These are phyloP conservation scores for Aspergillus viridinutans DNA, from an alignment of 2,329 filamentous ascomycete species.

Conservation along the genomic window DNA sequence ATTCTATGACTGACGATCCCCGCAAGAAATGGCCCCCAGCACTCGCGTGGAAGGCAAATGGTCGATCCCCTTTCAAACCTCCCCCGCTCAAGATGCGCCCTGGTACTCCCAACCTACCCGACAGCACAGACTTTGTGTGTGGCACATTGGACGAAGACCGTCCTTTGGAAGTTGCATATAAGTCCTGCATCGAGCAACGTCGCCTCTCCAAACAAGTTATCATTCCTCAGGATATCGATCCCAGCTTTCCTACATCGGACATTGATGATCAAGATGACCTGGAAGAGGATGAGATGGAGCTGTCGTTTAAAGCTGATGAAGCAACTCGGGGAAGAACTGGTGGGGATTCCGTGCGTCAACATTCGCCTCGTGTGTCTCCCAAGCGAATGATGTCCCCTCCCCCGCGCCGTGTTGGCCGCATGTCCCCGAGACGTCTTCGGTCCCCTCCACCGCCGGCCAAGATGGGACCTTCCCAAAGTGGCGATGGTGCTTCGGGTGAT, in stretches of 20 bases:
- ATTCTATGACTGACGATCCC: slow-evolving; percentile 41
- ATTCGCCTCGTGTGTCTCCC: slow-evolving; percentile 56
- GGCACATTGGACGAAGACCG: slow-evolving; percentile 94
- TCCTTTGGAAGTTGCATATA: slow-evolving; percentile 88
- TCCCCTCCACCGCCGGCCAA: slow-evolving; percentile 65
- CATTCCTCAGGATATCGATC: slow-evolving; percentile 95
- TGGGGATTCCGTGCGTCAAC: slow-evolving; percentile 47
- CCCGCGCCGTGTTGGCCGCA: slow-evolving; percentile 46
- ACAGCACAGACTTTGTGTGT: slow-evolving; percentile 99
- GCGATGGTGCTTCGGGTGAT: slow-evolving; percentile 38
- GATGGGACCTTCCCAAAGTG: slow-evolving; percentile 45
- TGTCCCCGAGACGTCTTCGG: slow-evolving; percentile 63
- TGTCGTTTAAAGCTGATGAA: slow-evolving; percentile 45
- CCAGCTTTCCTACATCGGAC: slow-evolving; percentile 93
- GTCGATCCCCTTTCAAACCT: slow-evolving; percentile 38
- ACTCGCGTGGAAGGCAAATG: slow-evolving; percentile 23
- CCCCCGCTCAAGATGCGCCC: slow-evolving; percentile 54
- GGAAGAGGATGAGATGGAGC: slow-evolving; percentile 56
- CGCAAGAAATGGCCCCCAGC: slow-evolving; percentile 28
- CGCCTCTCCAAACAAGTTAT: slow-evolving; percentile 74
- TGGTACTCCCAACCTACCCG: slow-evolving; percentile 77
- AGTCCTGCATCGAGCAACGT: slow-evolving; percentile 76
- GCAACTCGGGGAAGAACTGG: slow-evolving; percentile 42
- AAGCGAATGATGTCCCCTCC: slow-evolving; percentile 56
- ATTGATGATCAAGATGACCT: slow-evolving; percentile 80